These are phyloP conservation scores for Beauveria scarabaeidicola DNA, from an alignment of 2,329 filamentous ascomycete genomes.

Conservation along the genomic window DNA sequence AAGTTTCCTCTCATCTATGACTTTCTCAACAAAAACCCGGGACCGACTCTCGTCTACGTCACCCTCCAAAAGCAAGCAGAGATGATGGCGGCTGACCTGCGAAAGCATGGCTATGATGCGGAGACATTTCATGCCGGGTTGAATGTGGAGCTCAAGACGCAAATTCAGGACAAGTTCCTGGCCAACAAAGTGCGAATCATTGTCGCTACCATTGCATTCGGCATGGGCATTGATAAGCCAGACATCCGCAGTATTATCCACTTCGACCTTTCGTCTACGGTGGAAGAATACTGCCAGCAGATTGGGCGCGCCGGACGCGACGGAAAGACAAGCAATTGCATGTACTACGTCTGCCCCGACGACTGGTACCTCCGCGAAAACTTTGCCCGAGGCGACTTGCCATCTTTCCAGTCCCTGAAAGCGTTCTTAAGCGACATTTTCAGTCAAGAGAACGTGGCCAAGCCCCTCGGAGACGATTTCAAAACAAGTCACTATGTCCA, in stretches of 20 bases:
- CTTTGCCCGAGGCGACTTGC: conserved; percentile 51
- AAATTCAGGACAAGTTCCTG: conserved; percentile 46
- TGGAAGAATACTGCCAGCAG: conserved; percentile 51
- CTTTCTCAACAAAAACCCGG: conserved; percentile 42
- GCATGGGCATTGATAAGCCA: conserved; percentile 51
- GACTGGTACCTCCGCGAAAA: conserved; percentile 51
- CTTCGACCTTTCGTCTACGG: conserved; percentile 40
- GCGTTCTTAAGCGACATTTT: conserved; percentile 45
- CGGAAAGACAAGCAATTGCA: conserved; percentile 43
- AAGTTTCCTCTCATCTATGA: conserved; percentile 35
- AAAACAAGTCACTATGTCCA: conserved; percentile 38
- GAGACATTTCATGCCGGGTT: conserved; percentile 44
- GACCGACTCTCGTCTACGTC: conserved; percentile 53
- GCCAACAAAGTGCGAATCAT: conserved; percentile 29
- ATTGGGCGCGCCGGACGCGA: conserved; percentile 48
- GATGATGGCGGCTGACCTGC: conserved; percentile 31
- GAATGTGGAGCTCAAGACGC: conserved; percentile 33
- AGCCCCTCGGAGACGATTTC: background rate
- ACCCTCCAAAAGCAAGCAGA: conserved; percentile 44
- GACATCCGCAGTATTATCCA: conserved; percentile 48
- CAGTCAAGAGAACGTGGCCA: conserved; percentile 18
- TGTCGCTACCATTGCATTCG: conserved; percentile 47
- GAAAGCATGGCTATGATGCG: conserved; percentile 30
- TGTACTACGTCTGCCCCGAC: conserved; percentile 48
- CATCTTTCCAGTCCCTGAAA: conserved; percentile 40